phyloP scores from a whole-genome alignment of 345 rosid genomes.

The Aurinia saxatilis region DNA sequence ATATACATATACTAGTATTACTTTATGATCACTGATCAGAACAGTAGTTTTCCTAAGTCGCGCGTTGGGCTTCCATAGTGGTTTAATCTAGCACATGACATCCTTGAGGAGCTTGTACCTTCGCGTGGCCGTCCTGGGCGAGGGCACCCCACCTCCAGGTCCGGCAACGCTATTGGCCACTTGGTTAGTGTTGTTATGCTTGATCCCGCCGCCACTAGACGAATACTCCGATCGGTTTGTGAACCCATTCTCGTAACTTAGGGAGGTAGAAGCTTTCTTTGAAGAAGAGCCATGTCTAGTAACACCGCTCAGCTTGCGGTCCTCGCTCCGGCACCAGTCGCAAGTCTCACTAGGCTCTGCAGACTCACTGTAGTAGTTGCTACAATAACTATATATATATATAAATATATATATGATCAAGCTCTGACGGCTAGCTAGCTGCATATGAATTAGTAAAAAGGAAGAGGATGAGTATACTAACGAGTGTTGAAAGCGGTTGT shows the following conservation, averaged over 20 bases:
- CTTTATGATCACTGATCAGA: neutral
- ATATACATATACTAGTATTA: neutral
- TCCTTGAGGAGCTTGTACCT: constrained; percentile 99
- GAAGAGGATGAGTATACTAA: neutral
- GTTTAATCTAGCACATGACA: constrained; percentile 77
- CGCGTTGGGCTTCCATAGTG: too few relatives aligned
- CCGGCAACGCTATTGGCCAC: constrained; percentile 29
- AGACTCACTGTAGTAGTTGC: constrained; percentile 64
- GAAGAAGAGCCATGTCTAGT: constrained; percentile 39
- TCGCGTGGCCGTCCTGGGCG: constrained; percentile 70
- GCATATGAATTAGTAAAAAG: too few relatives aligned
- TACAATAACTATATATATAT: constrained; percentile 55
- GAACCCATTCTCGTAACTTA: constrained; percentile 19
- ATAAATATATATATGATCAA: too few relatives aligned
- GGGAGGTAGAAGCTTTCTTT: constrained; percentile 30
- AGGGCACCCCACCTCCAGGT: too few relatives aligned
- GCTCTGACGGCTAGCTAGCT: too few relatives aligned
- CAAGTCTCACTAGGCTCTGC: constrained; percentile 55
- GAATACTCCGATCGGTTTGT: constrained; percentile 48
- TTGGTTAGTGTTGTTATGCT: constrained; percentile 41
- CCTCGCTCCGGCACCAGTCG: constrained; percentile 80
- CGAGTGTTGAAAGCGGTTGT: constrained; percentile 25
- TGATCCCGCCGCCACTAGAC: constrained; percentile 39
- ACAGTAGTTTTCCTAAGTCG: neutral
- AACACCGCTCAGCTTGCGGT: constrained; percentile 30